Conservation (phyloP, 1,284 basidiomycete species). For the Rugosomyces carneus region DNA sequence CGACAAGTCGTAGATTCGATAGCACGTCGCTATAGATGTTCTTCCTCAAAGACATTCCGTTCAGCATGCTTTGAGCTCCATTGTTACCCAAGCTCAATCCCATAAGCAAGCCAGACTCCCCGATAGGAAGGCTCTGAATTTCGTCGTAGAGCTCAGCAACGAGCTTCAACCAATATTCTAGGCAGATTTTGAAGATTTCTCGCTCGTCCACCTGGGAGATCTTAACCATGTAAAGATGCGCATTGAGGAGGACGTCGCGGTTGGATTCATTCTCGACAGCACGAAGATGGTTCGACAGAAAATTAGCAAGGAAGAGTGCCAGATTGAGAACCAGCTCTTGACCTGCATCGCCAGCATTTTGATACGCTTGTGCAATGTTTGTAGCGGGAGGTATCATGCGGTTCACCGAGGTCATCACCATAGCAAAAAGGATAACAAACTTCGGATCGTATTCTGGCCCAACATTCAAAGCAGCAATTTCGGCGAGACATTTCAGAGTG, state of each 20-base stretch:
- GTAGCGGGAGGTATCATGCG: slow-evolving; percentile 97
- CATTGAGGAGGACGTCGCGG: slow-evolving; percentile 91
- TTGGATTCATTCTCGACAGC: slow-evolving; percentile 90
- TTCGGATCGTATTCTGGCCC: slow-evolving; percentile 99
- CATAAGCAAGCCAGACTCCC: slow-evolving; percentile 92
- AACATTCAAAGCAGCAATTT: slow-evolving; percentile 91
- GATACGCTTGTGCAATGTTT: slow-evolving; percentile 91
- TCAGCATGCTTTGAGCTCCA: slow-evolving; percentile 60
- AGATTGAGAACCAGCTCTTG: slow-evolving; percentile 98
- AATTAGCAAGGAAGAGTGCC: slow-evolving; percentile 95
- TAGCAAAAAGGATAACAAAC: slow-evolving; percentile 96
- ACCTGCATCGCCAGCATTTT: slow-evolving; percentile 85
- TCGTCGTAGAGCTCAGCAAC: slow-evolving; percentile 98
- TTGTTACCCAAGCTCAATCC: slow-evolving; percentile 80
- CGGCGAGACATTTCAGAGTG: slow-evolving; percentile 96
- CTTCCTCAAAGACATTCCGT: slow-evolving; percentile 80
- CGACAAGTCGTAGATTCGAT: slow-evolving; percentile 91
- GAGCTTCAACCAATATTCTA: slow-evolving; percentile 99
- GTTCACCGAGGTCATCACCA: slow-evolving; percentile 97
- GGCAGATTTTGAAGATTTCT: slow-evolving; percentile 98
- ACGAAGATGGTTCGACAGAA: slow-evolving; percentile 87
- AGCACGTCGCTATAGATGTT: slow-evolving; percentile 94
- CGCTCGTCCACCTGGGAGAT: slow-evolving; percentile 97
- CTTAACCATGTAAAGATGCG: slow-evolving; percentile 98
- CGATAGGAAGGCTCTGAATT: slow-evolving; percentile 87